These are phyloP conservation scores for Corymbia maculata DNA, from an alignment of 345 rosid genomes.

Conservation along the genomic window DNA sequence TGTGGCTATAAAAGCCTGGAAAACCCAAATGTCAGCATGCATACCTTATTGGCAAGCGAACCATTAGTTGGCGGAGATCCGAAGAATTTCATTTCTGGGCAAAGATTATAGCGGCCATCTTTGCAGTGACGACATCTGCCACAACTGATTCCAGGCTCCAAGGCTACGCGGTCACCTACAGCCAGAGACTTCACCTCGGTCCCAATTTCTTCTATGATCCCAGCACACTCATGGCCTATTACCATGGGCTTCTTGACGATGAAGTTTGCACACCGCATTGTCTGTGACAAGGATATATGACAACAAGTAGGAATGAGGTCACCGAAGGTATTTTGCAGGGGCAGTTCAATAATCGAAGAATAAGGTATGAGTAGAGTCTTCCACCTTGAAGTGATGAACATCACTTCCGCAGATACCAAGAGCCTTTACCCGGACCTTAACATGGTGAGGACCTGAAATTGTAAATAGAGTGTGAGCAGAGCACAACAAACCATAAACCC, in stretches of 20 bases:
- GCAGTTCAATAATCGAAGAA: background rate
- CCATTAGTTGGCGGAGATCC: conserved; percentile 92
- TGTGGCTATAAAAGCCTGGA: background rate
- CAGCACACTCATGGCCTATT: conserved; percentile 94
- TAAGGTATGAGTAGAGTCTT: background rate
- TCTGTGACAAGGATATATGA: conserved; percentile 18
- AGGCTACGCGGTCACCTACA: conserved; percentile 73
- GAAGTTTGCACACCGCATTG: conserved; percentile 68
- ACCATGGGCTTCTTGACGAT: conserved; percentile 94
- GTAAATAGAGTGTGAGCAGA: background rate
- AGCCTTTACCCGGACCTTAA: conserved; percentile 42
- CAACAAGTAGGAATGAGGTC: background rate
- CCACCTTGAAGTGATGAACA: conserved; percentile 58
- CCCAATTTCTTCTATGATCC: conserved; percentile 80
- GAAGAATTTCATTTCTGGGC: conserved; percentile 90
- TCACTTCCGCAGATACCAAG: conserved; percentile 67
- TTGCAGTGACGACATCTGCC: conserved; percentile 61
- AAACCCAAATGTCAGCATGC: background rate
- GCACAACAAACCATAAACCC: background rate
- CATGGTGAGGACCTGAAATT: conserved; percentile 38
- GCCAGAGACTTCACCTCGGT: conserved; percentile 56
- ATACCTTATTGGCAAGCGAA: conserved; percentile 75
- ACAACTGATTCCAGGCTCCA: conserved; percentile 93
- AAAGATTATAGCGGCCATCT: conserved; percentile 77
- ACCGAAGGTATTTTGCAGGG: accelerated